Conservation (phyloP, 805 yeast genomes). For the Ogataea methylovora region DNA sequence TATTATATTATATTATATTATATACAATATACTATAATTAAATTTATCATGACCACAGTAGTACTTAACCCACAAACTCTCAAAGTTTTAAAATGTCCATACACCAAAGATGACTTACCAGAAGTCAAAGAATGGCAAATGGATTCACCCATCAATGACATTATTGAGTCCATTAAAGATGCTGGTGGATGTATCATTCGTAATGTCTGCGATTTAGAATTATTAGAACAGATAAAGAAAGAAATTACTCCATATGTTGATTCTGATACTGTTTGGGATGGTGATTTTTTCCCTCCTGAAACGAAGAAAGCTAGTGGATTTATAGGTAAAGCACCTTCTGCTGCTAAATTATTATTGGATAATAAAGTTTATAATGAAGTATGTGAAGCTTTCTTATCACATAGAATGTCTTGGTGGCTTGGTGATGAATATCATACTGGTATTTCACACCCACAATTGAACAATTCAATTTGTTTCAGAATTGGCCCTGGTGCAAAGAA, state of each 20-base stretch:
- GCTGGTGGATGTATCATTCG: slow-evolving; percentile 20
- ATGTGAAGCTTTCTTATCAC: slow-evolving; percentile 13
- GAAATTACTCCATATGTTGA: slow-evolving; percentile 17
- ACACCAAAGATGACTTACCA: not conserved
- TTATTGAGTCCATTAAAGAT: slow-evolving; percentile 10
- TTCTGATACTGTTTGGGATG: slow-evolving; percentile 17
- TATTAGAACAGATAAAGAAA: slow-evolving; percentile 9
- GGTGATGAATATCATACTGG: slow-evolving; percentile 17
- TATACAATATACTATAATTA: too few relatives aligned
- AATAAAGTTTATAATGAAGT: slow-evolving; percentile 12
- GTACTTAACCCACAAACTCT: too few relatives aligned
- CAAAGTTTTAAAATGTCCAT: too few relatives aligned
- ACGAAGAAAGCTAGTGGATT: slow-evolving; percentile 18
- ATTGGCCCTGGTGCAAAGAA: slow-evolving; percentile 20
- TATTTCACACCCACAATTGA: slow-evolving; percentile 12
- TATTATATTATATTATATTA: too few relatives aligned
- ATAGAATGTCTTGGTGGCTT: slow-evolving; percentile 13
- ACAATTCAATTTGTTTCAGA: slow-evolving; percentile 14
- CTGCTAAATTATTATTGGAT: slow-evolving; percentile 11
- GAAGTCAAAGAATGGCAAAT: not conserved
- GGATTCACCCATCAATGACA: slow-evolving; percentile 5
- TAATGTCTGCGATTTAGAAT: slow-evolving; percentile 9
- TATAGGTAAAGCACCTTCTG: slow-evolving; percentile 13
- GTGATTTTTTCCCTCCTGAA: slow-evolving; percentile 16
- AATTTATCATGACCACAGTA: too few relatives aligned